Conservation (phyloP, 768 basidiomycete genomes). For the Boletus sp. region DNA sequence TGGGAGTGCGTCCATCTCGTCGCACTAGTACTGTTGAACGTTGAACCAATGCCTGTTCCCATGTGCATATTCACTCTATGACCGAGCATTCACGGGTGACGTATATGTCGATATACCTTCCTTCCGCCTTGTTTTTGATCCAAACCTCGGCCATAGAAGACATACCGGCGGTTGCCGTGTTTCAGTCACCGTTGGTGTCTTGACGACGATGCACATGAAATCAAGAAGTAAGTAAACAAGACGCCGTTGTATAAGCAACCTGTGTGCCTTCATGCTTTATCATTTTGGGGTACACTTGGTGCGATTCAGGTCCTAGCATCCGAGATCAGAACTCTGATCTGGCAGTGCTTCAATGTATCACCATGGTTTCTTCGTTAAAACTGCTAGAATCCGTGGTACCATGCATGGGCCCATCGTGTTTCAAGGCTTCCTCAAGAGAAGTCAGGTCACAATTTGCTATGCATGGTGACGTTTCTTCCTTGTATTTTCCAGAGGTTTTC, state of each 20-base stretch:
- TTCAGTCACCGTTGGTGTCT: not conserved
- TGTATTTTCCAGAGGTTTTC: not conserved
- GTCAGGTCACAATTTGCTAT: not conserved
- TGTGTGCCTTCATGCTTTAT: not conserved
- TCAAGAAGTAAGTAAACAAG: constrained; percentile 1
- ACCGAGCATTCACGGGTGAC: not conserved
- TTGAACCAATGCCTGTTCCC: not conserved
- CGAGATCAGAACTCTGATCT: not conserved
- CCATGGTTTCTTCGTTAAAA: not conserved
- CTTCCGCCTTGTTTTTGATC: not conserved
- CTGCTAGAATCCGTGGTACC: not conserved
- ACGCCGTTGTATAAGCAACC: not conserved
- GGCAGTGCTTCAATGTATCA: not conserved
- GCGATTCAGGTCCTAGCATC: not conserved
- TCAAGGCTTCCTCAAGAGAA: not conserved
- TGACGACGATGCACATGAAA: constrained; percentile 5
- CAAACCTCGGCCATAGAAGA: not conserved
- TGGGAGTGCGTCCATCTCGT: not conserved
- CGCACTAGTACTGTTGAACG: too few species aligned
- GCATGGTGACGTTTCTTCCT: not conserved
- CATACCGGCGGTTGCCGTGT: not conserved
- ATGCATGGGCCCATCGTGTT: not conserved
- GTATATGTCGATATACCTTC: too few species aligned
- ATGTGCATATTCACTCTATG: not conserved
- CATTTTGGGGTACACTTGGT: not conserved